Evolutionary conservation across 495 filamentous ascomycete species (phyloP), one percentile per base, ranked within the genome.

Genomic region (Penicillium bovifimosum): DNA sequence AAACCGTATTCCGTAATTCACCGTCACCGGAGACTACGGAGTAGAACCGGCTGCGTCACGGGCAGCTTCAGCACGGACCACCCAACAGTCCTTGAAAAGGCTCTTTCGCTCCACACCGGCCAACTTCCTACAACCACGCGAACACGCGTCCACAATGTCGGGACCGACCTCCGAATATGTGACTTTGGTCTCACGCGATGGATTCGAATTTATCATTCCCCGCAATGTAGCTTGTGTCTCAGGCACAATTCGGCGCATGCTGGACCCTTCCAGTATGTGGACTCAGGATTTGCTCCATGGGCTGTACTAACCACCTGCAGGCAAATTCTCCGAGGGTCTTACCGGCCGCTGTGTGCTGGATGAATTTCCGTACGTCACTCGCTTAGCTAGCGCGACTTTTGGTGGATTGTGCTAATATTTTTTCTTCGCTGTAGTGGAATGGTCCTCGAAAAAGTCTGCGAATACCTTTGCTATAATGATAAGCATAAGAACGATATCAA

Each of bases 381-480:
- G 16, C n/a, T 32, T 11, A 24, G 8, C n/a, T 16, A 8, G 9
- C 2, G 7, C 2, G 5, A 4, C 10, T 11, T 18, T 51, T 24
- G n/a, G 10, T 39, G 9, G 20, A 28, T 27, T 5, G 28, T 20
- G n/a, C 46, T 54, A 44, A 51, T 43, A 16, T 40, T 49, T 34
- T 36, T 50, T 27, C 42, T 9, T 16, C 16, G 5, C 1, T 38
- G 26, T 58, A 96, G 90, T 64, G 90, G 85, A 40, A 61, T 86
- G 13, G 81, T 96, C 24, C 81, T 98, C 3, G 91, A 95, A 64
- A 92, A 91, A 69, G 86, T 96, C 33, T 89, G 83, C 67, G 88
- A 96, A 72, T 96, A 96, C 70, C 86, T 95, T 53, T 87, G 88
- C 56, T 96, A 92, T 73, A 86, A 87, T 67, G 80, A 95, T 66